Evolutionary conservation across 148 eudicot species (phyloP).

Genomic region (Fagopyrum esculentum): DNA sequence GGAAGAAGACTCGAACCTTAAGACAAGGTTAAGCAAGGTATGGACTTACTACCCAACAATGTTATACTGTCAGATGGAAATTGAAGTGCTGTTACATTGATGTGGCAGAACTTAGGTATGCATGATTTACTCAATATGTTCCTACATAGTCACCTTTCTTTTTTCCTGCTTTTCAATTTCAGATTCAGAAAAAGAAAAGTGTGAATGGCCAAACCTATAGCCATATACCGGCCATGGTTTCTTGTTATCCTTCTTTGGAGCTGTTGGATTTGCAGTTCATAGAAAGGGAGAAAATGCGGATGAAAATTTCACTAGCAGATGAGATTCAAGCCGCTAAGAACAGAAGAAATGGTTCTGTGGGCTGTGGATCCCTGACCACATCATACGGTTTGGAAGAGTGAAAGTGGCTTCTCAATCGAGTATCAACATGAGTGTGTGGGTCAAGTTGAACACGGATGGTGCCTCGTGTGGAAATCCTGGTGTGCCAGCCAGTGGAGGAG

Average conservation of each 20-base stretch:
- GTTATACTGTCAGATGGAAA: not conserved
- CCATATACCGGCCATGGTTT: slow-evolving; percentile 23
- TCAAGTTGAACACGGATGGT: no score
- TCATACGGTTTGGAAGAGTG: not conserved
- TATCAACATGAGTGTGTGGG: not conserved
- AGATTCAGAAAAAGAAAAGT: slow-evolving; percentile 54
- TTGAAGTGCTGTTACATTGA: not conserved
- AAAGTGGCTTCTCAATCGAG: not conserved
- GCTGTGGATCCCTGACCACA: slow-evolving; percentile 15
- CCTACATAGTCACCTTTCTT: not conserved
- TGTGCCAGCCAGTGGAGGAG: no score
- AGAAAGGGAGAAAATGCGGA: slow-evolving; percentile 31
- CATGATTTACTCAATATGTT: not conserved
- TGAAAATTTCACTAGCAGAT: slow-evolving; percentile 65
- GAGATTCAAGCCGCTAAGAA: slow-evolving; percentile 77
- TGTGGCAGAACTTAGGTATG: not conserved
- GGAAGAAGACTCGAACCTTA: slow-evolving; percentile 36
- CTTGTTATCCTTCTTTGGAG: slow-evolving; percentile 47
- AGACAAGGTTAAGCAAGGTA: slow-evolving; percentile 56
- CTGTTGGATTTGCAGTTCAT: slow-evolving; percentile 50
- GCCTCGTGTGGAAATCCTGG: no score
- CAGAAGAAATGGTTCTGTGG: slow-evolving; percentile 24
- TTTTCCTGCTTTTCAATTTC: slow-evolving; percentile 16
- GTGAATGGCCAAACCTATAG: slow-evolving; percentile 23
- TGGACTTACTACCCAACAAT: not conserved